Evolutionary conservation across 345 rosid species (phyloP), one percentile per base, ranked within the genome.

Genomic region (Euphorbia peplus): DNA sequence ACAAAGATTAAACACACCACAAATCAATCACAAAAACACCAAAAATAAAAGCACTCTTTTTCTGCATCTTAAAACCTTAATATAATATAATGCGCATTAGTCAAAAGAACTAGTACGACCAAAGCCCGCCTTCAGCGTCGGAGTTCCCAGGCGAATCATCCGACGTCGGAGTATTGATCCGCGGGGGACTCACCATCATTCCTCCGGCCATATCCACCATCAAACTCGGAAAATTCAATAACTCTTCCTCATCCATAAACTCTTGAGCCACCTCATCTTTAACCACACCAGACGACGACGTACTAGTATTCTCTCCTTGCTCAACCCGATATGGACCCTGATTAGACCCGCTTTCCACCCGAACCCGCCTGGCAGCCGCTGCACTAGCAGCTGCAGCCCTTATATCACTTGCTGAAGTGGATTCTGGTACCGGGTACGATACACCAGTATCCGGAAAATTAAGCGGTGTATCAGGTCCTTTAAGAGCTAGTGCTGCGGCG

Each of bases 181-280:
- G 81, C 14, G 96, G 96, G 1, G 96, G 96, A 68, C 87, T 89
- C 64, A 89, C 72, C 7, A 89, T 70, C 92, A 89, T 87, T 28
- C 86, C 96, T 32, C 71, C 92, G 0, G 96, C 96, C 96, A 89
- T 87, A 35, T 83, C 89, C 76, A 79, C 83, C 55, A 87, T 67
- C 79, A 87, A 78, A 78, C 52, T 83, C 37, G 96, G 96, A 79
- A 87, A 73, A 74, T 89, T 71, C 30, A 87, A 56, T 48, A 89
- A 64, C 56, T 29, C 86, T 46, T 89, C 88, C 70, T 77, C 89
- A 69, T 89, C 96, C 47, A 81, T 63, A 61, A 80, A 85, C 29
- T 81, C 82, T 44, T 71, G 69, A 15, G 66, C 66, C 4, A 59
- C 39, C 22, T 39, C 68, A 11, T 25, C 53, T 13, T 3, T 11